Conservation (phyloP, 768 basidiomycete genomes). For the Leccinum variicolor region DNA sequence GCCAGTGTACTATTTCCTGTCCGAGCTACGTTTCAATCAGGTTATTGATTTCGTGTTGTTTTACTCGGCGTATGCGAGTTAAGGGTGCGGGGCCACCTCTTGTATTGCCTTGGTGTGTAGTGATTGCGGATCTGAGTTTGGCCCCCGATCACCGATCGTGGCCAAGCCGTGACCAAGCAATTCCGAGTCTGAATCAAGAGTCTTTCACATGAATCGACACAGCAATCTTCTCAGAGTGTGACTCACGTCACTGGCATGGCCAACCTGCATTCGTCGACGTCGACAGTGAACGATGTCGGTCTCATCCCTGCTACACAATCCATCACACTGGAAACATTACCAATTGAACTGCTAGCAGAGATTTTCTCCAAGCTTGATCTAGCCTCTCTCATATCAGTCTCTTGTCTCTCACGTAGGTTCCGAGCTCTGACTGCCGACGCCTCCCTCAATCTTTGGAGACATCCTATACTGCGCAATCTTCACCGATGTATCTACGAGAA, state of each 20-base stretch:
- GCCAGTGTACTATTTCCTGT: not conserved
- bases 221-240: not conserved
- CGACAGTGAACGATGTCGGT: not conserved
- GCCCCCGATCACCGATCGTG: not conserved
- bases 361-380: slow-evolving; percentile 70
- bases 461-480: slow-evolving; percentile 62
- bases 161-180: not conserved
- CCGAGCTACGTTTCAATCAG: not conserved
- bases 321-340: slow-evolving; percentile 45
- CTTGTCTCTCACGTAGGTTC: slow-evolving; percentile 60
- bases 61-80: not conserved
- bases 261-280: not conserved
- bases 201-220: not conserved
- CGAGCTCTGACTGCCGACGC: slow-evolving; percentile 57
- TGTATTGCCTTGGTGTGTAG: not conserved
- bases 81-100: not conserved
- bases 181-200: not conserved
- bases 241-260: not conserved
- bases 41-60: not conserved
- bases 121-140: not conserved
- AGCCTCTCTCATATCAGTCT: slow-evolving; percentile 51
- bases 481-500: slow-evolving; percentile 44
- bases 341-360: slow-evolving; percentile 75
- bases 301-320: not conserved
- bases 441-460: slow-evolving; percentile 73